Base-by-base conservation (phyloP, 805 yeast genomes). In the Cephaloascus fragrans region DNA sequence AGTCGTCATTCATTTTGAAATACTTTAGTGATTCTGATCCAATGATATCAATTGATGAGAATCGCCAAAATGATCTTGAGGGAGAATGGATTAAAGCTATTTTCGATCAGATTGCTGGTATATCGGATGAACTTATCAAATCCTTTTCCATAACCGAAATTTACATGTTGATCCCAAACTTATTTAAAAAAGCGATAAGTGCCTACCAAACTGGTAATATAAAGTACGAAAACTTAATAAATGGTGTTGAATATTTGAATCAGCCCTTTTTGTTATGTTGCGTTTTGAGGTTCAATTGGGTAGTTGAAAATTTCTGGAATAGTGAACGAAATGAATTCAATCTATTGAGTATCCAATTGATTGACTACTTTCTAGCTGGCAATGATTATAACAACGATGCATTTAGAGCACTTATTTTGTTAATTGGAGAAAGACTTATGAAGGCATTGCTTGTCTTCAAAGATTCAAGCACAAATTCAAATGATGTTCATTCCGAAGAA, bases 201-300 rank as follows among this genome's bases (percentile, higher is more conserved):
- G 84, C 94, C 1, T 66, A 75, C 37, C 69, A 71, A 18, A 57
- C 69, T 18, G 75, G 73, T 1, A 58, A 75, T 12, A 65, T 85
- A 3, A 81, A 77, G 45, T 54, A 70, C 8, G 80, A 78, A 3
- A 71, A 77, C 3, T 63, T 87, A 32, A 70, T 69, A 36, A 84
- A 83, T 40, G 97, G 96, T 0, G 64, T 90, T 28, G 97, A 89
- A 50, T 87, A 89, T 50, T 83, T 90, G 47, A 65, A 83, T 35
- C 96, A 89, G 50, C 83, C 86, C 2, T 83, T 85, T 45, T 64
- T 90, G 46, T 64, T 83, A 2, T 55, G 73, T 48, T 47, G 82
- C 70, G 73, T 59, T 61, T 35, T 57, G 18, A 57, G 59, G 28
- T 56, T 64, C 19, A 50, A 64, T 16, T 65, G 69, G 68, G 19